Evolutionary conservation across 1,284 basidiomycete species (phyloP), one percentile per base, ranked within the genome.

Genomic region (Cutaneotrichosporon sp.): DNA sequence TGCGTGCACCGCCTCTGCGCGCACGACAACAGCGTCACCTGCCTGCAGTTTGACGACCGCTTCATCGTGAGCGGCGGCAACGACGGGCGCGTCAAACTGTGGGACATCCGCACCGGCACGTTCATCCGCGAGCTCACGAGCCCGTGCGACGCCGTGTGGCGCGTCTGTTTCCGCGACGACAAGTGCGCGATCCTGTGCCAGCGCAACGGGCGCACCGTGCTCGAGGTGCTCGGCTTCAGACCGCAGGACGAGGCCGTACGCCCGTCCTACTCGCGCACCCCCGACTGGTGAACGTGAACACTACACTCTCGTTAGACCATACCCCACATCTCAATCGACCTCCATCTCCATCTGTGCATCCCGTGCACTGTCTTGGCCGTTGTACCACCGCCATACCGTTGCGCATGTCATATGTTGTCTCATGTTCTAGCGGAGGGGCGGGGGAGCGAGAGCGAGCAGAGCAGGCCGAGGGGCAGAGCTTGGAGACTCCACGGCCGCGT

Each of bases 11-110:
- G 76, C 4, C 61, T 79, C 11, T 80, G 79, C 60, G 92, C 92
- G 3, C 95, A 98, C 82, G 91, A 94, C 80, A 93, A 92, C 62
- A 89, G 87, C 43, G 91, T 98, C 27, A 95, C 94, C 0, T 88
- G 89, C 24, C 83, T 98, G 14, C 95, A 97, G 78, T 90, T 95
- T 72, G 90, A 94, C 76, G 85, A 87, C 10, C 82, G 87, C 56
- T 92, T 90, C 79, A 78, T 83, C 68, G 76, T 82, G 33, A 74
- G 72, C 1, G 78, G 90, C 47, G 93, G 95, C 29, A 95, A 93
- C 71, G 95, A 98, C 72, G 95, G 95, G 4, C 83, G 89, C 8
- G 93, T 95, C 64, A 87, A 92, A 72, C 80, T 98, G 60, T 98
- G 89, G 84, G 90, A 92, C 74, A 84, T 87, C 29, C 72, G 75